These are phyloP conservation scores for Ganoderma leucocontextum DNA, from an alignment of 1,284 basidiomycete genomes.

Conservation along the genomic window DNA sequence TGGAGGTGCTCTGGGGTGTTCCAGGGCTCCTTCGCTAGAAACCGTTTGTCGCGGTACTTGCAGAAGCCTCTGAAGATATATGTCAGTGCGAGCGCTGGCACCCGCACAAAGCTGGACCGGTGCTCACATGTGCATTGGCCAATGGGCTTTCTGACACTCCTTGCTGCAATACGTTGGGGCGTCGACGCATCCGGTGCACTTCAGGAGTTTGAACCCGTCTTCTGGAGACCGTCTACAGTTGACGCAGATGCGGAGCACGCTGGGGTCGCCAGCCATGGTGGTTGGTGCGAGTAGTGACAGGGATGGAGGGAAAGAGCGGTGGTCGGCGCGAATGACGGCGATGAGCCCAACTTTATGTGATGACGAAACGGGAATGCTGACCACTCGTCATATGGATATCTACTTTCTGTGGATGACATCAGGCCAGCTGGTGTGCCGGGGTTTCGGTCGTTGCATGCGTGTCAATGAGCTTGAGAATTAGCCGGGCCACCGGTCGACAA, in stretches of 20 bases:
- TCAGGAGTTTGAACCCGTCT: neutral
- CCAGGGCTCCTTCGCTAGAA: neutral
- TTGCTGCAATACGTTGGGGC: neutral
- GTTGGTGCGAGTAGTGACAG: no score
- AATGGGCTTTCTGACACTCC: neutral
- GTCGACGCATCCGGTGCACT: neutral
- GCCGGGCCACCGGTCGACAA: no score
- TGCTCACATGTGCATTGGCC: neutral
- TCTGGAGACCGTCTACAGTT: neutral
- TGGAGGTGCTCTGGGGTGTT: neutral
- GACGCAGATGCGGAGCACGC: neutral
- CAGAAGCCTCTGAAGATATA: neutral
- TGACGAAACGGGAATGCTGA: no score
- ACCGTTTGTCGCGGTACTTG: neutral
- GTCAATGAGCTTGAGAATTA: no score
- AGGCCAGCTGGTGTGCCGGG: no score
- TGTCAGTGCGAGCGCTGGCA: neutral
- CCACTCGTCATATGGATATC: no score
- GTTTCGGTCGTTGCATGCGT: no score
- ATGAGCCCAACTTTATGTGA: no score
- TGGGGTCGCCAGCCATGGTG: neutral
- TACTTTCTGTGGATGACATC: no score
- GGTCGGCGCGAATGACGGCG: no score
- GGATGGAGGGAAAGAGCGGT: no score
- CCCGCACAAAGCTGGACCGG: neutral